Base-by-base conservation (phyloP, 2,329 filamentous ascomycete genomes). In the Metarhizium robertsii region DNA sequence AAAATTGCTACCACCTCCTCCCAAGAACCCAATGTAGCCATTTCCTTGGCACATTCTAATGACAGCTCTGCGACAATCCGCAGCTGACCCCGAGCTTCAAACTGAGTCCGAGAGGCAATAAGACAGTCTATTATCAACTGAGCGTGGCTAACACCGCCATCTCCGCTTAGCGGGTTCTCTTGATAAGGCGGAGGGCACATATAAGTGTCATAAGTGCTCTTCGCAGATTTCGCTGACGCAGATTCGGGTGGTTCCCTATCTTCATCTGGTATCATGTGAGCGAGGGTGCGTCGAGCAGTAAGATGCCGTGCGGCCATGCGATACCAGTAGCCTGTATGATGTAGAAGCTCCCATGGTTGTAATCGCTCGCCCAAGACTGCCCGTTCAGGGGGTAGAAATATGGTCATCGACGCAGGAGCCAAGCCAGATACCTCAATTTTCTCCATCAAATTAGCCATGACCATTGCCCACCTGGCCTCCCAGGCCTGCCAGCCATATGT, bases 401-500 rank as follows among this genome's bases (percentile, higher is more conserved):
- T 67, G 14, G 68, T 64, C 52, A 66, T 66, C 1, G 72, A 73
- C 2, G 71, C 68, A 1, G 76, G 72, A 2, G 70, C 71, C 18
- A 85, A 70, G 38, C 79, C 78, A 2, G 74, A 71, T 13, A 84
- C 72, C 20, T 76, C 74, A 30, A 77, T 72, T 58, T 75, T 79
- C 58, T 82, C 77, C 18, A 85, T 76, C 58, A 85, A 65, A 48
- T 81, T 75, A 2, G 81, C 83, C 83, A 86, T 86, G 13, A 83
- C 72, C 25, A 73, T 74, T 16, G 81, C 78, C 83, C 83, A 86
- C 55, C 88, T 81, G 45, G 89, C 85, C 71, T 96, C 88, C 92
- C 92, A 99, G 2, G 92, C 92, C 65, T 90, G 83, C 89, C 92
- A 97, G 6, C 90, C 90, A 68, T 97, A 97, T 61, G 90, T 95